Conservation (phyloP, 1,284 basidiomycete species). For the Hymenochaete sp. region DNA sequence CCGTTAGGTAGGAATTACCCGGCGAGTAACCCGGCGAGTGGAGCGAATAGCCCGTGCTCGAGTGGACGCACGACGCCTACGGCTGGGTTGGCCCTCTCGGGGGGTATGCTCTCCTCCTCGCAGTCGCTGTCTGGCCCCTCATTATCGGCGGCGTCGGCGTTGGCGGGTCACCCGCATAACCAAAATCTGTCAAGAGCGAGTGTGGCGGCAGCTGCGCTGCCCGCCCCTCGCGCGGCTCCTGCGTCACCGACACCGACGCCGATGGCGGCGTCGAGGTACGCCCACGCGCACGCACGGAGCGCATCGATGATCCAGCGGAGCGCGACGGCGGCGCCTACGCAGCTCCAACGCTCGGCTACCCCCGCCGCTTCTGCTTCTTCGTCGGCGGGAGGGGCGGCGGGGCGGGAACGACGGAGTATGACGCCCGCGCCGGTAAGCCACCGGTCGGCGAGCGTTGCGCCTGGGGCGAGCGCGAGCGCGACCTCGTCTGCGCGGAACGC, state of each 20-base stretch:
- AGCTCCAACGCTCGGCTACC: slow-evolving; percentile 5
- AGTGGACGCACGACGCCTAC: slow-evolving; percentile 17
- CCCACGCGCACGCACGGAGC: neutral
- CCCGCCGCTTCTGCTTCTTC: neutral
- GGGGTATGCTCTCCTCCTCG: neutral
- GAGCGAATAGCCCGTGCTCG: slow-evolving; percentile 5
- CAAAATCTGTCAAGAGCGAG: slow-evolving; percentile 16
- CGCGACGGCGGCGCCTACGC: slow-evolving; percentile 2
- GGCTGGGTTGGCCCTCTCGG: slow-evolving; percentile 8
- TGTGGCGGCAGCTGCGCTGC: slow-evolving; percentile 9
- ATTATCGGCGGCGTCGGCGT: neutral
- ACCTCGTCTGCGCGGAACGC: neutral
- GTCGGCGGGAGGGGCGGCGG: neutral
- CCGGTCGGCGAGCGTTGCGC: slow-evolving; percentile 15
- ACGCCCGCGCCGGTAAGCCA: slow-evolving; percentile 14
- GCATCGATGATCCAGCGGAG: slow-evolving; percentile 1
- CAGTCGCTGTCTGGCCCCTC: neutral
- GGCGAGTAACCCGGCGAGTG: slow-evolving; percentile 4
- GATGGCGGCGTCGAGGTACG: neutral
- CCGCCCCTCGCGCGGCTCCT: neutral
- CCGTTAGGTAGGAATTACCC: neutral
- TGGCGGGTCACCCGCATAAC: neutral
- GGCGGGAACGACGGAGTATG: slow-evolving; percentile 1
- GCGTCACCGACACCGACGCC: neutral
- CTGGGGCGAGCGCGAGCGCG: no score